Percentiles rank a stretch among this genome's conserved stretches.
These are phyloP conservation scores for Pleurotus pulmonarius DNA, from an alignment of 768 basidiomycete species.

Conservation along the genomic window DNA sequence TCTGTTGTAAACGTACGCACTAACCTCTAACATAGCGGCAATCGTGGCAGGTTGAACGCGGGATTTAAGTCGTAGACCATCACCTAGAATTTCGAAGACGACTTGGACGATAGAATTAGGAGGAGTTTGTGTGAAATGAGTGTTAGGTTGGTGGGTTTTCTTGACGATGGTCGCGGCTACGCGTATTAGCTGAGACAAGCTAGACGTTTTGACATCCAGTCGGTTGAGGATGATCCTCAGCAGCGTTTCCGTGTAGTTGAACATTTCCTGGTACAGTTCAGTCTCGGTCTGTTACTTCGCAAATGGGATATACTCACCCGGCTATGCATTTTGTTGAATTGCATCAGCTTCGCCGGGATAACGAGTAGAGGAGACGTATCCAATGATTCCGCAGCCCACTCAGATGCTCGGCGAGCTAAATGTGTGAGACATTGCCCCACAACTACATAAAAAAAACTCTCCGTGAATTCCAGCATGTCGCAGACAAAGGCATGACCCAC, in stretches of 20 bases:
- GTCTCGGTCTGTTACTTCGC: constrained; percentile 2
- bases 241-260: constrained; percentile 56
- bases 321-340: constrained; percentile 55
- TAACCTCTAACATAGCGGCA: constrained; percentile 51
- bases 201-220: constrained; percentile 37
- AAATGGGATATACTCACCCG: constrained; percentile 34
- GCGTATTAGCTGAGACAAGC: constrained; percentile 43
- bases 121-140: constrained; percentile 9
- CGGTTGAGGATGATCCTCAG: constrained; percentile 51
- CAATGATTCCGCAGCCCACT: constrained; percentile 42
- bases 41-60: constrained; percentile 47
- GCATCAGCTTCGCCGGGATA: constrained; percentile 48
- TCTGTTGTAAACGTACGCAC: constrained; percentile 1
- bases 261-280: constrained; percentile 44
- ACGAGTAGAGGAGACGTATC: constrained; percentile 56
- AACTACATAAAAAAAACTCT: constrained; percentile 32
- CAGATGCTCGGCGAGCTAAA: constrained; percentile 55
- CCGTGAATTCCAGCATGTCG: constrained; percentile 4
- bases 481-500: constrained; percentile 32
- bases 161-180: constrained; percentile 42
- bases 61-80: constrained; percentile 51
- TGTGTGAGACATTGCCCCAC: constrained; percentile 50
- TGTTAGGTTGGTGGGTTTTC: constrained; percentile 26
- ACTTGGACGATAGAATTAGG: constrained; percentile 33
- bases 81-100: constrained; percentile 49